phyloP scores from a whole-genome alignment of 164 flowering plant species.

The Chimonanthus praecox region DNA sequence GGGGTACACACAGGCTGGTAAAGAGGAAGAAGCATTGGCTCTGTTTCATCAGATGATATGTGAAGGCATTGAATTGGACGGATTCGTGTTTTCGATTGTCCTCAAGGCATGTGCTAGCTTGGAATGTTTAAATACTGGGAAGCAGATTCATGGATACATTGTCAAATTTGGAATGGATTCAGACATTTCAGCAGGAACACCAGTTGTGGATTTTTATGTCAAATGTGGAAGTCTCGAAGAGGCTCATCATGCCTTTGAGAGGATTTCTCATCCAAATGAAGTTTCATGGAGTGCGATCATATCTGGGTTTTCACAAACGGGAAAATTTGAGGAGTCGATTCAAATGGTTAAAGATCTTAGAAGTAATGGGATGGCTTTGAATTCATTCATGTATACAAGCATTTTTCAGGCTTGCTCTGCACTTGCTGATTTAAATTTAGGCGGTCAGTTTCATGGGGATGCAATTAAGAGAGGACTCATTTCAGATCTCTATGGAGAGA shows the following conservation, averaged over 20 bases:
- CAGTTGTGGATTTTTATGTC: slow-evolving; percentile 50
- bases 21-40: slow-evolving; percentile 24
- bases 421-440: slow-evolving; percentile 35
- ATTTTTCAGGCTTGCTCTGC: slow-evolving; percentile 49
- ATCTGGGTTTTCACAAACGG: slow-evolving; percentile 36
- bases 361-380: slow-evolving; percentile 18
- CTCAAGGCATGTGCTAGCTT: slow-evolving; percentile 43
- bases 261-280: slow-evolving; percentile 43
- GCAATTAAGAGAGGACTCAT: slow-evolving; percentile 47
- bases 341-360: slow-evolving; percentile 30
- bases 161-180: slow-evolving; percentile 36
- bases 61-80: slow-evolving; percentile 40
- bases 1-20: slow-evolving; percentile 29
- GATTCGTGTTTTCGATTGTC: slow-evolving; percentile 41
- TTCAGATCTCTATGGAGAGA: slow-evolving; percentile 41
- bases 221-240: slow-evolving; percentile 38
- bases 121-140: slow-evolving; percentile 26
- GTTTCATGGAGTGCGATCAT: slow-evolving; percentile 57
- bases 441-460: slow-evolving; percentile 52
- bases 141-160: slow-evolving; percentile 39
- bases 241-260: slow-evolving; percentile 34
- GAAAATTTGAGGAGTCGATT: slow-evolving; percentile 32
- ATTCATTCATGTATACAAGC: slow-evolving; percentile 40
- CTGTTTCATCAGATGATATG: slow-evolving; percentile 32
- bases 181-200: slow-evolving; percentile 48